Conservation (phyloP, 2,329 filamentous ascomycete genomes). For the Fusarium agapanthi region DNA sequence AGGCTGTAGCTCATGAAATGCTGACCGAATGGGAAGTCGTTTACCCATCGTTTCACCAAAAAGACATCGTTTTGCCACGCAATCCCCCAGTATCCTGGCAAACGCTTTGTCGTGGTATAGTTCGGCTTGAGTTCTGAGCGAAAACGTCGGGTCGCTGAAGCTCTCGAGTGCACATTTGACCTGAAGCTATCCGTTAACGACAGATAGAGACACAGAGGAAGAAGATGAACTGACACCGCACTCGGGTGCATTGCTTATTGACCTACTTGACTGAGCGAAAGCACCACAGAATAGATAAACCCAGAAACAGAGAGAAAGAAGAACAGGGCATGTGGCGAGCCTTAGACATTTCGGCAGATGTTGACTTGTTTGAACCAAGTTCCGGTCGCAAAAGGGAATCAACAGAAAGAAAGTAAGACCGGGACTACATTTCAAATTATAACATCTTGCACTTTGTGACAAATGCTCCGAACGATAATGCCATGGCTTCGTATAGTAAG, state of each 20-base stretch:
- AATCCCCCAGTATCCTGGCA: not conserved
- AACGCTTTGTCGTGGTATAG: not conserved
- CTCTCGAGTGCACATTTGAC: not conserved
- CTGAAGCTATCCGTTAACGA: not conserved
- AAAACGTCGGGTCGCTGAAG: not conserved
- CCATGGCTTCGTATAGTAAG: not conserved
- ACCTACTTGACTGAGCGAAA: not conserved
- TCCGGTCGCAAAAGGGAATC: accelerated
- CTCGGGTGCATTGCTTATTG: not conserved
- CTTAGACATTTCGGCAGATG: not conserved
- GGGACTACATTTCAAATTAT: accelerated
- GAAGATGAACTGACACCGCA: not conserved
- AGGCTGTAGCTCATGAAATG: not conserved
- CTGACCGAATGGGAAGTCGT: too few relatives aligned
- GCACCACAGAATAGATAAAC: not conserved
- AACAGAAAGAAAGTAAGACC: not conserved
- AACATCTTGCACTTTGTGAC: not conserved
- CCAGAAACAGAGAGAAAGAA: not conserved
- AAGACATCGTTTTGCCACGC: not conserved
- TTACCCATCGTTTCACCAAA: not conserved
- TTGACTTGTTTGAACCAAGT: not conserved
- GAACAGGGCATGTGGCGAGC: not conserved
- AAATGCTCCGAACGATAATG: not conserved
- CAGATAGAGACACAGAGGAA: not conserved
- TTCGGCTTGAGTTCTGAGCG: not conserved